Base-by-base conservation (phyloP, 2,329 filamentous ascomycete genomes). In the Xylaria sp. region DNA sequence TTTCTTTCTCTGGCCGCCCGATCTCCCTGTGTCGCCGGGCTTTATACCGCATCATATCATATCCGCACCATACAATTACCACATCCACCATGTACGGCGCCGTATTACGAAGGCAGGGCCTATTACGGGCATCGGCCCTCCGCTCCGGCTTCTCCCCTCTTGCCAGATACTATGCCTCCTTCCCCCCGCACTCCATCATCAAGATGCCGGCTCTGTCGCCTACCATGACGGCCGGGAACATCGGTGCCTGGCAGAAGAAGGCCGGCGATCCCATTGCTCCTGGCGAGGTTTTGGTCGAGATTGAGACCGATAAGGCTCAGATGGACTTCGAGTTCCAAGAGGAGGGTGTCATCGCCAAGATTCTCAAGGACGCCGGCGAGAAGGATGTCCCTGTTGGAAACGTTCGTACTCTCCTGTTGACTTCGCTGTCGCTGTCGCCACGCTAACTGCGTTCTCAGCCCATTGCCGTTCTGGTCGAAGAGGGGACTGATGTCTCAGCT, bases 291-390 rank as follows among this genome's bases (percentile, higher is more conserved):
- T 85, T 99, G 75, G 94, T 97, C 75, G 94, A 97, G 87, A 97
- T 98, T 78, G 96, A 99, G 88, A 99, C 96, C 77, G 96, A 99
- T 84, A 99, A 99, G 88, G 96, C 96, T 73, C 96, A 98, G 86
- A 99, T 99, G 96, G 96, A 99, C 86, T 98, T 99, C 81, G 96
- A 99, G 84, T 98, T 97, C 84, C 96, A 99, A 84, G 96, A 99
- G 79, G 96, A 98, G 81, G 96, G 95, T 86, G 88, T 97, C 69
- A 87, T 99, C 75, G 95, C 96, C 78, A 97, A 97, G 88, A 88
- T 98, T 72, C 86, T 99, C 79, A 96, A 94, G 85, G 92, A 97
- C 54, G 91, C 92, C 69, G 97, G 97, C 74, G 92, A 91, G 82
- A 99, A 98, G 87, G 96, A 99, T 81, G 86, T 99, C 71, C 82